Percentiles rank a stretch among this genome's conserved stretches.
Evolutionary conservation across 2,329 filamentous ascomycete species (phyloP).

Genomic region (Verticillium dahliae): DNA sequence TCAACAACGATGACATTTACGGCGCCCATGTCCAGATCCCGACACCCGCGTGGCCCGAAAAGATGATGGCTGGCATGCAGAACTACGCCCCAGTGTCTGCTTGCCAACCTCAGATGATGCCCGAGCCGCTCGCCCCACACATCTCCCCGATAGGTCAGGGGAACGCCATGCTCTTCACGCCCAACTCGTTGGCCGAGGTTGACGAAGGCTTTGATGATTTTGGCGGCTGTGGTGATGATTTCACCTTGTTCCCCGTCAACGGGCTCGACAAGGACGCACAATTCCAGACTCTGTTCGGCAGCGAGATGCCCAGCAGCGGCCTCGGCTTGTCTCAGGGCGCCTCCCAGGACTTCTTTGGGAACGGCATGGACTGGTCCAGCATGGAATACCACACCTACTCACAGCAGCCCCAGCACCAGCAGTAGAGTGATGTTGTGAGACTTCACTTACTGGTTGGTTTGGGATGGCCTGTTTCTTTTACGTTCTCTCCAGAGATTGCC

Average conservation of each 20-base stretch:
- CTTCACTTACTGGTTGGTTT: background rate
- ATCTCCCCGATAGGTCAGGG: conserved; percentile 64
- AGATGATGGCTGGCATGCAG: conserved; percentile 8
- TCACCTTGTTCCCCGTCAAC: conserved; percentile 51
- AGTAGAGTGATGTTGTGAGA: background rate
- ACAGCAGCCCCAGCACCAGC: conserved; percentile 24
- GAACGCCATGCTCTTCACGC: conserved; percentile 63
- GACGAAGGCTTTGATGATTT: conserved; percentile 62
- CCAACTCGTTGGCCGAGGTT: conserved; percentile 51
- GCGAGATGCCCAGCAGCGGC: conserved; percentile 41
- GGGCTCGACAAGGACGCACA: conserved; percentile 31
- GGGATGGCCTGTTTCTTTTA: background rate
- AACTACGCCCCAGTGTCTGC: conserved; percentile 22
- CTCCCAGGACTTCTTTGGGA: conserved; percentile 43
- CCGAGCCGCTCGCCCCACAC: conserved; percentile 35
- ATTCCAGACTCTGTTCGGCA: conserved; percentile 39
- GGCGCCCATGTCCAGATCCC: conserved; percentile 51
- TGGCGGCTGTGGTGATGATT: conserved; percentile 46
- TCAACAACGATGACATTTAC: conserved; percentile 57
- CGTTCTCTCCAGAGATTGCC: background rate
- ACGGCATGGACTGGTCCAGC: conserved; percentile 32
- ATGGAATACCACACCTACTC: conserved; percentile 24
- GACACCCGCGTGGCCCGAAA: conserved; percentile 29
- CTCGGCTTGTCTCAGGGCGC: conserved; percentile 45
- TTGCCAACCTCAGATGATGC: conserved; percentile 26